Evolutionary conservation across 176 grass and related monocot species (phyloP).

Genomic region (Bromus sterilis): DNA sequence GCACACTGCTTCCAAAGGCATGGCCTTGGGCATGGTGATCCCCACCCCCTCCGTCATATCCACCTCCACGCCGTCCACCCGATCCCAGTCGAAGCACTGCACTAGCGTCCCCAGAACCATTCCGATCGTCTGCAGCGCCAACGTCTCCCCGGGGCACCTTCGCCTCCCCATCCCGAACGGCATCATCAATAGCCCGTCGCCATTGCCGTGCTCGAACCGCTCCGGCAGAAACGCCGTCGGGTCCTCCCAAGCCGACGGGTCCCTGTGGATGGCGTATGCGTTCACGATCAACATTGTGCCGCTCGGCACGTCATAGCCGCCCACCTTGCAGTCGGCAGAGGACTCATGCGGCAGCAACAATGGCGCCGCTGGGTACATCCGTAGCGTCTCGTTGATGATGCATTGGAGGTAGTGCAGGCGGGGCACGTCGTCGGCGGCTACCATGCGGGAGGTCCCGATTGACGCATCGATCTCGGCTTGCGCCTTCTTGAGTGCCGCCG

Average conservation of each 20-base stretch:
- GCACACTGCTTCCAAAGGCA: constrained; percentile 31
- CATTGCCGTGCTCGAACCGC: constrained; percentile 28
- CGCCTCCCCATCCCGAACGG: constrained; percentile 65
- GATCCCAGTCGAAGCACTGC: constrained; percentile 64
- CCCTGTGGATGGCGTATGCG: constrained; percentile 39
- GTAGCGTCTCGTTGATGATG: constrained; percentile 53
- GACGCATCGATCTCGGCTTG: constrained; percentile 6
- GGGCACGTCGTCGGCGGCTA: constrained; percentile 22
- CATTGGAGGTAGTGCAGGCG: constrained; percentile 32
- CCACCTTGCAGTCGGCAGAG: constrained; percentile 5
- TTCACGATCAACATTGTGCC: constrained; percentile 50
- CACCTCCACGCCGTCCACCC: constrained; percentile 8
- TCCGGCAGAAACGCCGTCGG: constrained; percentile 42
- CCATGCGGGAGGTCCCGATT: constrained; percentile 9
- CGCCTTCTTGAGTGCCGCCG: background rate
- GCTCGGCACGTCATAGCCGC: background rate
- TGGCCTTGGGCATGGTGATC: constrained; percentile 27
- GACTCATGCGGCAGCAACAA: constrained; percentile 34
- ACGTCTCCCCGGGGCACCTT: constrained; percentile 46
- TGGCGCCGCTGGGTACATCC: constrained; percentile 11
- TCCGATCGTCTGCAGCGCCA: constrained; percentile 32
- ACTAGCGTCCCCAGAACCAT: constrained; percentile 35
- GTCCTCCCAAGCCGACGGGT: constrained; percentile 20
- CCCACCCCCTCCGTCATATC: constrained; percentile 33
- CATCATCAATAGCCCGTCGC: constrained; percentile 9